Evolutionary conservation across 371 early-diverging fungal species (phyloP).

Genomic region (Mortierella sp.): DNA sequence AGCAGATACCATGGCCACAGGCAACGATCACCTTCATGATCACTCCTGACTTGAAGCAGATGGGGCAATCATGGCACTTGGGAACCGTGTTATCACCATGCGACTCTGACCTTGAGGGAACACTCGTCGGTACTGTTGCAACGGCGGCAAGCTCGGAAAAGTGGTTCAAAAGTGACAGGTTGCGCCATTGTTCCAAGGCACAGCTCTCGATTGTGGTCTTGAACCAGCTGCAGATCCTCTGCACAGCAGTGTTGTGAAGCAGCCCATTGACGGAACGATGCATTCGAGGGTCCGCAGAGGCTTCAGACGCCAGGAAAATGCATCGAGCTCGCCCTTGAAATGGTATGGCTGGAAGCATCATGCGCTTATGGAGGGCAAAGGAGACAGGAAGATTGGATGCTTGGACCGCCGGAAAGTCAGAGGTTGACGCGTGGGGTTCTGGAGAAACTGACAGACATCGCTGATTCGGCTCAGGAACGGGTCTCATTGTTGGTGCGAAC

Average conservation of each 20-base stretch:
- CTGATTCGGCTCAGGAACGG: neutral
- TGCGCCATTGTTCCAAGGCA: constrained; percentile 37
- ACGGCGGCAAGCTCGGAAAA: constrained; percentile 1
- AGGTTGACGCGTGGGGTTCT: neutral
- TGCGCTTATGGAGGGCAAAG: constrained; percentile 19
- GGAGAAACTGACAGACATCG: neutral
- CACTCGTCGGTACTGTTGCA: neutral
- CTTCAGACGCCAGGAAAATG: constrained; percentile 23
- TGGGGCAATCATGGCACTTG: constrained; percentile 16
- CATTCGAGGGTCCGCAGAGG: constrained; percentile 1
- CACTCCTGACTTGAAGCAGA: constrained; percentile 23
- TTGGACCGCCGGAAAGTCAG: neutral
- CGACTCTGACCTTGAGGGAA: neutral
- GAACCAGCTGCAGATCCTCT: constrained; percentile 31
- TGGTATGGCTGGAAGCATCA: constrained; percentile 24
- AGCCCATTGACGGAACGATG: constrained; percentile 21
- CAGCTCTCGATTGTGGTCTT: constrained; percentile 23
- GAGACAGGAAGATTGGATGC: neutral
- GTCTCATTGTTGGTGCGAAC: neutral
- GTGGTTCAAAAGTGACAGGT: constrained; percentile 10
- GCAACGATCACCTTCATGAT: constrained; percentile 20
- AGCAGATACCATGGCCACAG: constrained; percentile 33
- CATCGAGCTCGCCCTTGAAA: constrained; percentile 24
- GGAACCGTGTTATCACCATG: neutral
- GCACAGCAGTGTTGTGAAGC: constrained; percentile 33